Percentiles rank a stretch among this genome's conserved stretches.
Evolutionary conservation across 306 rosid genomes (phyloP).

Genomic region (Gynostemma pentaphyllum): DNA sequence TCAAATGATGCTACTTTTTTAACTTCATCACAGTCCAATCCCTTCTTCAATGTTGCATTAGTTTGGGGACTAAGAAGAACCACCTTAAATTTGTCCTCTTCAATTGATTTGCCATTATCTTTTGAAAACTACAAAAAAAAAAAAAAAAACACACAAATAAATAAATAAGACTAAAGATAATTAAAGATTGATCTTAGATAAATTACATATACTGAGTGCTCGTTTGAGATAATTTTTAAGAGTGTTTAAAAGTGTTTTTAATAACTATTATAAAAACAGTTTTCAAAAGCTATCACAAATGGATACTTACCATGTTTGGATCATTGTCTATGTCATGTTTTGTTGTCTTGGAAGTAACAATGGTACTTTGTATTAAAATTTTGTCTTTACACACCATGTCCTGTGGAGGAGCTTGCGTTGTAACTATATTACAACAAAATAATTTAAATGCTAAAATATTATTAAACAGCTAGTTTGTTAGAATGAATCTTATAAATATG

Average conservation of each 20-base stretch:
- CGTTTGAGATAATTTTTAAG: too few species aligned
- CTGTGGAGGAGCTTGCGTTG: slow-evolving; percentile 60
- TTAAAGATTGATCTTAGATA: slow-evolving; percentile 5
- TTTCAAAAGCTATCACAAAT: too few species aligned
- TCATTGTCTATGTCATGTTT: slow-evolving; percentile 47
- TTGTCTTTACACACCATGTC: slow-evolving; percentile 75
- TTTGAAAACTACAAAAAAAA: slow-evolving; percentile 52
- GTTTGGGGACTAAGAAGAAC: slow-evolving; percentile 41
- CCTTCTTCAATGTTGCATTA: slow-evolving; percentile 38
- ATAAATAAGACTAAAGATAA: neutral
- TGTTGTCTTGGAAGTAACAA: slow-evolving; percentile 41
- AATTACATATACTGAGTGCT: too few species aligned
- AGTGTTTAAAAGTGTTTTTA: too few species aligned
- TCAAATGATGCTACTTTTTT: neutral
- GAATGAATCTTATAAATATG: too few species aligned
- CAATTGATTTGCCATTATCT: slow-evolving; percentile 39
- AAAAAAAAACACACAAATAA: too few species aligned
- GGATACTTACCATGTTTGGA: slow-evolving; percentile 56
- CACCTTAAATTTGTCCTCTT: slow-evolving; percentile 68
- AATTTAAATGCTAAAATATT: too few species aligned
- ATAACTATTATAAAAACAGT: too few species aligned
- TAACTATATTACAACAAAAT: slow-evolving; percentile 35
- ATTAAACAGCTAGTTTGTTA: too few species aligned
- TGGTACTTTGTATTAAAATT: slow-evolving; percentile 66
- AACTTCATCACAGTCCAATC: slow-evolving; percentile 7